Conservation (phyloP, 345 rosid species). For the Capsella bursapastoris region DNA sequence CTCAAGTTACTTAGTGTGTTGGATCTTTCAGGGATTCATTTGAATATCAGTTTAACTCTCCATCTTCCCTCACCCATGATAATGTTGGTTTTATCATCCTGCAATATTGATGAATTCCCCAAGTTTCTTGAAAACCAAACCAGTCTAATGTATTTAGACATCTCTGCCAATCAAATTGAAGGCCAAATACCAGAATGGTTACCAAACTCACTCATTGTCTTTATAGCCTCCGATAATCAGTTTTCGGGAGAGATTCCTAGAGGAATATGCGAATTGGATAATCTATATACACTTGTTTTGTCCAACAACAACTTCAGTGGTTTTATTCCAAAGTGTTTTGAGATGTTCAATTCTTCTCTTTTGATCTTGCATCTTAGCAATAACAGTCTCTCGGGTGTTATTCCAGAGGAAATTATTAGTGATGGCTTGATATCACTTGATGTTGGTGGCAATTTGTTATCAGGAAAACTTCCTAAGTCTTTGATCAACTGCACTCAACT, state of each 20-base stretch:
- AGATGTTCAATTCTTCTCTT: background rate
- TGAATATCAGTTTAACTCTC: background rate
- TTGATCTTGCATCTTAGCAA: constrained; percentile 17
- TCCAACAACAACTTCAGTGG: constrained; percentile 43
- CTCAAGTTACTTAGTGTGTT: background rate
- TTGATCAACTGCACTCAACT: constrained; percentile 41
- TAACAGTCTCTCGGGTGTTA: constrained; percentile 25
- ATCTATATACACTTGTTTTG: constrained; percentile 27
- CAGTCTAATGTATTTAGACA: background rate
- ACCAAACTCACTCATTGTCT: background rate
- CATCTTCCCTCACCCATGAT: background rate
- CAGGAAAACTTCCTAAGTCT: constrained; percentile 47
- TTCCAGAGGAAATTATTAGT: constrained; percentile 15
- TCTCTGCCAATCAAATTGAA: constrained; percentile 37
- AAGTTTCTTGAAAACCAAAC: constrained; percentile 14
- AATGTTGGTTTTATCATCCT: background rate
- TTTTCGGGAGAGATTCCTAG: constrained; percentile 30
- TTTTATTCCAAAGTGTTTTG: constrained; percentile 30
- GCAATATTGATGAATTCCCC: constrained; percentile 37
- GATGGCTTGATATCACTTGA: background rate
- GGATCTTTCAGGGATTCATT: constrained; percentile 30
- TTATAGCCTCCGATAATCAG: background rate
- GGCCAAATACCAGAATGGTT: constrained; percentile 28
- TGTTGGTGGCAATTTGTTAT: constrained; percentile 26
- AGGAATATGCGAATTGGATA: constrained; percentile 4